These are phyloP conservation scores for Strobilomyces dryophilus DNA, from an alignment of 768 basidiomycete species.

Conservation along the genomic window DNA sequence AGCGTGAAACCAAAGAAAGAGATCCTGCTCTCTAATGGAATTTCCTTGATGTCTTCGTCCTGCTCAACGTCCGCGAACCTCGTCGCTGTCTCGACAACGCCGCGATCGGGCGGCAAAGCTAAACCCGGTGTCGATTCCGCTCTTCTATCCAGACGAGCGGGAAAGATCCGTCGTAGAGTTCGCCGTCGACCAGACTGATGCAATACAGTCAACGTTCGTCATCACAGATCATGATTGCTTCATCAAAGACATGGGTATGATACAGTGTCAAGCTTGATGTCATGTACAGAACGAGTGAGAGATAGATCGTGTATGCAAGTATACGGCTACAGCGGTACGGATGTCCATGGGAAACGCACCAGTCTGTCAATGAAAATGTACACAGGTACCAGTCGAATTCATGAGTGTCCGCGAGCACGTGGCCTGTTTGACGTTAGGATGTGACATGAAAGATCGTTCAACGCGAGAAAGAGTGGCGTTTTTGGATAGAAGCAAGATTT, in stretches of 20 bases:
- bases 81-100: neutral
- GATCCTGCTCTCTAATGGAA: neutral
- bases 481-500: conserved; percentile 21
- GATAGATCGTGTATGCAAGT: conserved; percentile 19
- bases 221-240: conserved; percentile 13
- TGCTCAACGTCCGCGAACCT: neutral
- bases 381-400: conserved; percentile 1
- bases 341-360: conserved; percentile 25
- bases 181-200: too few species aligned
- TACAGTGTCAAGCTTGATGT: conserved; percentile 17
- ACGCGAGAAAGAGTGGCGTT: conserved; percentile 14
- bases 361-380: conserved; percentile 2
- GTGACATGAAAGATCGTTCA: conserved; percentile 23
- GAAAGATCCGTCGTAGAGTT: too few species aligned
- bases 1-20: too few species aligned
- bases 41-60: neutral
- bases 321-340: conserved; percentile 26
- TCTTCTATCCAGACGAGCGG: too few species aligned
- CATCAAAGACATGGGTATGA: conserved; percentile 25
- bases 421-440: conserved; percentile 21
- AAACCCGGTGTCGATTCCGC: too few species aligned
- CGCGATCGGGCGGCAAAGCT: too few species aligned
- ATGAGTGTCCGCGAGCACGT: conserved; percentile 23
- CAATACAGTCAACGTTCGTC: neutral
- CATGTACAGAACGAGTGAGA: conserved; percentile 30